These are phyloP conservation scores for Cladophialophora chaetospira DNA, from an alignment of 2,329 filamentous ascomycete genomes.

Conservation along the genomic window DNA sequence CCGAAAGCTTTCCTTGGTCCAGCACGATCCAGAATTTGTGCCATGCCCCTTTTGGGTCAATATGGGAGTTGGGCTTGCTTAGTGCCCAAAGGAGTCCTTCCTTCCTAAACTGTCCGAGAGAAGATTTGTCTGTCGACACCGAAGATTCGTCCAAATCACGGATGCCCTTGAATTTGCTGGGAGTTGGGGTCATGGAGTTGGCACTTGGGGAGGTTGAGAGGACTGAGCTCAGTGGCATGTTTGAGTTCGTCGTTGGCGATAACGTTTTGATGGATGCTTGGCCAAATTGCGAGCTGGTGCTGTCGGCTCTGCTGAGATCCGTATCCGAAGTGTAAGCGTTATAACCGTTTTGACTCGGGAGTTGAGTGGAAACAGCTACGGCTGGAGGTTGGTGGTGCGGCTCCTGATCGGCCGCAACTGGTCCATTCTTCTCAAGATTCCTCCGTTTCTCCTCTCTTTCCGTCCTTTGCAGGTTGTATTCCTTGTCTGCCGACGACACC, in stretches of 20 bases:
- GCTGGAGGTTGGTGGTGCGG: conserved; percentile 59
- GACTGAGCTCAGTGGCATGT: conserved; percentile 34
- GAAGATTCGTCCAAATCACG: conserved; percentile 88
- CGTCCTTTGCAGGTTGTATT: conserved; percentile 92
- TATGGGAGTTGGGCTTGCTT: conserved; percentile 88
- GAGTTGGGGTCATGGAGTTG: conserved; percentile 41
- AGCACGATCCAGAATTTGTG: conserved; percentile 99
- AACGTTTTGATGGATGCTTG: conserved; percentile 46
- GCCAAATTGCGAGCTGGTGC: conserved; percentile 68
- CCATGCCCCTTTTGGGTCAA: conserved; percentile 94
- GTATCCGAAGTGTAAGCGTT: conserved; percentile 62
- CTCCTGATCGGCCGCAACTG: conserved; percentile 69
- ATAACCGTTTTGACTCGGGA: conserved; percentile 44
- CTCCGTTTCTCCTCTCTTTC: conserved; percentile 94
- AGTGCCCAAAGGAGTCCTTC: conserved; percentile 94
- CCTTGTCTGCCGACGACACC: conserved; percentile 91
- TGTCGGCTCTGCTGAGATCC: conserved; percentile 72
- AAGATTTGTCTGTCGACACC: conserved; percentile 52
- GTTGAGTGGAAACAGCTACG: conserved; percentile 35
- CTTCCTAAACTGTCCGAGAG: conserved; percentile 71
- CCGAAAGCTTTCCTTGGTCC: conserved; percentile 92
- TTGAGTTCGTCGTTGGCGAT: conserved; percentile 37
- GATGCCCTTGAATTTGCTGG: conserved; percentile 80
- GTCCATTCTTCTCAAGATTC: conserved; percentile 75
- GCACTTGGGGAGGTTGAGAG: conserved; percentile 45